A percentile compares a stretch with the other conserved stretches of the same genome.
phyloP scores from a whole-genome alignment of 768 basidiomycete species.

The Psilocybe cyanescens region DNA sequence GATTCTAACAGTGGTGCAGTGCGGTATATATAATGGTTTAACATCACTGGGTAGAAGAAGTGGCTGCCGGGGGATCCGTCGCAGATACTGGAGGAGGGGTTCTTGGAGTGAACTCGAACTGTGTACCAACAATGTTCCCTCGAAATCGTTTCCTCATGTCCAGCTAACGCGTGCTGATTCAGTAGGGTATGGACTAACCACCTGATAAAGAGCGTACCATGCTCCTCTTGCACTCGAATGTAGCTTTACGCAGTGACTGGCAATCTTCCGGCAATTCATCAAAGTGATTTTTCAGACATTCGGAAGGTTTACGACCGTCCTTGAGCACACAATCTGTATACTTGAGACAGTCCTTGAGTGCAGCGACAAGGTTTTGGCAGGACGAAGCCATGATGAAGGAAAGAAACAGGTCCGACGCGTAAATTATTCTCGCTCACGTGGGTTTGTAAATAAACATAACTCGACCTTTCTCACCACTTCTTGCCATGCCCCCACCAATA shows the following conservation, averaged over 20 bases:
- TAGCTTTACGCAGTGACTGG: constrained; percentile 75
- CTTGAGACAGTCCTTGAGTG: constrained; percentile 84
- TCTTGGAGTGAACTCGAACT: constrained; percentile 46
- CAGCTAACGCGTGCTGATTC: constrained; percentile 45
- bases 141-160: constrained; percentile 87
- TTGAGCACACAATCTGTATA: constrained; percentile 88
- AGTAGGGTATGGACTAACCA: neutral
- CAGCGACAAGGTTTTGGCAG: constrained; percentile 75
- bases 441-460: neutral
- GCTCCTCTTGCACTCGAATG: constrained; percentile 90
- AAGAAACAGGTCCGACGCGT: neutral
- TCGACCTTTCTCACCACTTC: neutral
- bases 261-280: constrained; percentile 84
- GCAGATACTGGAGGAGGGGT: constrained; percentile 20
- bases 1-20: neutral
- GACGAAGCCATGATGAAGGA: constrained; percentile 67
- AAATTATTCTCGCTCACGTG: constrained; percentile 6
- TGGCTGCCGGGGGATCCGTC: neutral
- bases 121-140: constrained; percentile 67
- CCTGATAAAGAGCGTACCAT: constrained; percentile 59
- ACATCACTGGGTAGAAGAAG: neutral
- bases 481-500: constrained; percentile 40
- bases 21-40: neutral
- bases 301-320: constrained; percentile 78
- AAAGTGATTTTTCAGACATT: constrained; percentile 77